phyloP scores from a whole-genome alignment of 352 stramenopile species.

The Thraustochytrium sp. region DNA sequence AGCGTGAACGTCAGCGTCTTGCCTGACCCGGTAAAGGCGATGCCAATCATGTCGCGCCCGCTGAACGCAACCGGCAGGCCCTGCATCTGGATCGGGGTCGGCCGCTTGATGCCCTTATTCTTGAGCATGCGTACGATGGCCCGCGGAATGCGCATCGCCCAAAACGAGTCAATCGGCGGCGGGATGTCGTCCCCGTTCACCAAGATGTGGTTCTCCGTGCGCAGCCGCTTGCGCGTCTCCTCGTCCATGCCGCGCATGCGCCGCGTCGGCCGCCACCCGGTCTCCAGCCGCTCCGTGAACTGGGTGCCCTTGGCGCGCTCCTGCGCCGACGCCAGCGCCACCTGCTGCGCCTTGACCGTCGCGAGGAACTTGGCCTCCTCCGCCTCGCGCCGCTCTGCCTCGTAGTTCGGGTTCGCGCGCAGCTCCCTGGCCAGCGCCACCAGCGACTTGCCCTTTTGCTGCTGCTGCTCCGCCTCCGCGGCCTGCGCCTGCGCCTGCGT shows the following conservation, averaged over 20 bases:
- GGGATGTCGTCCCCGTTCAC: conserved; percentile 90
- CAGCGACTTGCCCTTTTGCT: background rate
- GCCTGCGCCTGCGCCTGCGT: too few relatives aligned
- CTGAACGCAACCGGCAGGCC: conserved; percentile 91
- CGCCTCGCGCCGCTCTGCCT: conserved; percentile 8
- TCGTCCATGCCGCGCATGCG: background rate
- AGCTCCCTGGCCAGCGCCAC: conserved; percentile 22
- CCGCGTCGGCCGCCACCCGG: conserved; percentile 28
- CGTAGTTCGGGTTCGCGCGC: background rate
- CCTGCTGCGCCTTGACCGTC: conserved; percentile 36
- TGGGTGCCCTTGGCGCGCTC: conserved; percentile 8
- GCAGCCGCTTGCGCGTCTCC: conserved; percentile 53
- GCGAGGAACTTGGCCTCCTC: conserved; percentile 37
- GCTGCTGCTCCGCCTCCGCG: background rate
- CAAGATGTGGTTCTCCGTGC: conserved; percentile 97
- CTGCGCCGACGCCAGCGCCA: conserved; percentile 8
- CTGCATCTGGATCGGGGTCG: conserved; percentile 97
- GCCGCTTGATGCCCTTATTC: conserved; percentile 89
- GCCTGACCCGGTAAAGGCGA: conserved; percentile 96
- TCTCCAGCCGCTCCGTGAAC: conserved; percentile 33
- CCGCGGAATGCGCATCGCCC: conserved; percentile 91
- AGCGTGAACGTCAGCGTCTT: conserved; percentile 97
- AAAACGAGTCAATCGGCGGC: conserved; percentile 91
- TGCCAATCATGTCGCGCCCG: conserved; percentile 95
- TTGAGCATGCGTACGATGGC: conserved; percentile 83